These are phyloP conservation scores for Chrysosphaeria jannelii DNA, from an alignment of 2,329 filamentous ascomycete species.

Conservation along the genomic window DNA sequence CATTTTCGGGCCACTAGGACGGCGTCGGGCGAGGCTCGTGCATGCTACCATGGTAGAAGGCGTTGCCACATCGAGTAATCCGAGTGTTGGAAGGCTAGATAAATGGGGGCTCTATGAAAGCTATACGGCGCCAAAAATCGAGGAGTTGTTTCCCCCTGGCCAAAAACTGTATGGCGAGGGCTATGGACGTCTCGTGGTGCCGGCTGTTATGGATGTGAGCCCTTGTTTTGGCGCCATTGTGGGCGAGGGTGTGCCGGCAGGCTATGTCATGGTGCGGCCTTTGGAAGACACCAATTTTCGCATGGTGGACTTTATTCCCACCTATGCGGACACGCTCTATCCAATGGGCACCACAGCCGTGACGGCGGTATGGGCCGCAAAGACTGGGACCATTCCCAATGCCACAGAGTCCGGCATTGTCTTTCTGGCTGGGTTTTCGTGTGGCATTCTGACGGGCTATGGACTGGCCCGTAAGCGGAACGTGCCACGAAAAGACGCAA, in stretches of 20 bases:
- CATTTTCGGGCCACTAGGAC: constrained; percentile 28
- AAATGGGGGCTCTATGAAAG: constrained; percentile 57
- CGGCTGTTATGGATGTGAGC: constrained; percentile 77
- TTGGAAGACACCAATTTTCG: constrained; percentile 45
- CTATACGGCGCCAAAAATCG: constrained; percentile 44
- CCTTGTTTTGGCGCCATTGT: constrained; percentile 57
- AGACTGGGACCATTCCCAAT: constrained; percentile 38
- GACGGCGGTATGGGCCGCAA: constrained; percentile 70
- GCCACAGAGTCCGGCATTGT: constrained; percentile 52
- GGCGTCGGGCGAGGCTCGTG: constrained; percentile 48
- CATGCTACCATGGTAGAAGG: constrained; percentile 60
- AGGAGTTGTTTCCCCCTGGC: constrained; percentile 44
- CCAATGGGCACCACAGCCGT: constrained; percentile 39
- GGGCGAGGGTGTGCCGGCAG: constrained; percentile 65
- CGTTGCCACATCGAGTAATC: constrained; percentile 54
- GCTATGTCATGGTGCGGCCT: constrained; percentile 48
- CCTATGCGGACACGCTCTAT: too few species aligned
- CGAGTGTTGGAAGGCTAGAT: constrained; percentile 42
- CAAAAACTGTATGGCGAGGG: constrained; percentile 67
- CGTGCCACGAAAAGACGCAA: too few species aligned
- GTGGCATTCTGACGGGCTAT: constrained; percentile 59
- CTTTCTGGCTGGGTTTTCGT: constrained; percentile 55
- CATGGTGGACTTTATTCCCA: constrained; percentile 43
- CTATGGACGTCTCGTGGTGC: constrained; percentile 44
- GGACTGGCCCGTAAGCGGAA: too few species aligned